phyloP scores from a whole-genome alignment of 331 rosid genomes.

The Stylosanthes scabra region DNA sequence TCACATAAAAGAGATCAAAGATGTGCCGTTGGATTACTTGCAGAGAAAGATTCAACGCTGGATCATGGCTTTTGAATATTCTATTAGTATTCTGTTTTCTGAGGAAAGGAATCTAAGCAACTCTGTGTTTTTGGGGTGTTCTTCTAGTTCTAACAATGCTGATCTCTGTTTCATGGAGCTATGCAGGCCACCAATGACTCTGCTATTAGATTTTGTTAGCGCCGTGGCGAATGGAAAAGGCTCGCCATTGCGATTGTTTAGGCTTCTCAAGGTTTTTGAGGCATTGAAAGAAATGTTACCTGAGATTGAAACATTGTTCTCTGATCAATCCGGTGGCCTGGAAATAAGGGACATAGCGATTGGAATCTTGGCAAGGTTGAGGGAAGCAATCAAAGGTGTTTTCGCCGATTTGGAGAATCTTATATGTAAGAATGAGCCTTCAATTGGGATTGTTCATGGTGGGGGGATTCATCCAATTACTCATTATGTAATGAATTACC shows the following conservation, averaged over 20 bases:
- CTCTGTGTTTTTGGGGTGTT: conserved; percentile 60
- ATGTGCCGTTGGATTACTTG: conserved; percentile 56
- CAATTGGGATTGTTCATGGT: conserved; percentile 54
- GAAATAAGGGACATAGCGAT: conserved; percentile 56
- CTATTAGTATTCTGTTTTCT: conserved; percentile 57
- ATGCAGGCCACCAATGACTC: conserved; percentile 58
- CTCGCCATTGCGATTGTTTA: conserved; percentile 63
- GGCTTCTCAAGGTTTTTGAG: conserved; percentile 52
- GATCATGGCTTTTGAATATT: conserved; percentile 54
- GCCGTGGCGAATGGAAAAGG: conserved; percentile 59
- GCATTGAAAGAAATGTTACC: conserved; percentile 24
- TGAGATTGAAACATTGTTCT: conserved; percentile 45
- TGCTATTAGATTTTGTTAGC: conserved; percentile 63
- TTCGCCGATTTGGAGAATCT: conserved; percentile 72
- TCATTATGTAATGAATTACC: conserved; percentile 75
- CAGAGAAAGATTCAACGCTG: conserved; percentile 70
- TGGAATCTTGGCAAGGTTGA: conserved; percentile 61
- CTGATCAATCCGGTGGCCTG: conserved; percentile 55
- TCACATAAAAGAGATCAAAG: conserved; percentile 60
- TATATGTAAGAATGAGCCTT: conserved; percentile 59
- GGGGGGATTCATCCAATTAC: conserved; percentile 78
- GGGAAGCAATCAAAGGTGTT: conserved; percentile 60
- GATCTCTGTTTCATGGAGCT: conserved; percentile 73
- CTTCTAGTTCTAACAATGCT: conserved; percentile 47
- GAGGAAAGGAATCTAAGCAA: conserved; percentile 67